Percentiles rank a stretch among this genome's conserved stretches.
Evolutionary conservation across 140 eudicot species (phyloP).

Genomic region (Flaveria floridana): DNA sequence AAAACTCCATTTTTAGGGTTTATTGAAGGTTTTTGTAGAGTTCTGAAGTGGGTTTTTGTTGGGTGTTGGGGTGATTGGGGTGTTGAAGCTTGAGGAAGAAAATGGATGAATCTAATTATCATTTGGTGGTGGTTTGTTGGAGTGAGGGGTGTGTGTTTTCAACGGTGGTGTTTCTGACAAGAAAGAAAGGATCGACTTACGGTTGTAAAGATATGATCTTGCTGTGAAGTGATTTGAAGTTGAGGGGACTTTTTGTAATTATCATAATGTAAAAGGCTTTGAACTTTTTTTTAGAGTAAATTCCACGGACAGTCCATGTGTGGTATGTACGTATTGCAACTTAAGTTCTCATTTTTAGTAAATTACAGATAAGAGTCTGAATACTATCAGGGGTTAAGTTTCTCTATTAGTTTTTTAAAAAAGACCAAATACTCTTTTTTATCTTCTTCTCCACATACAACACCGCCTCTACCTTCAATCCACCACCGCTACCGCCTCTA

Average conservation of each 20-base stretch:
- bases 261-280: not conserved
- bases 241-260: conserved; percentile 8
- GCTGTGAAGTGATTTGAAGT: conserved; percentile 5
- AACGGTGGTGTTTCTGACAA: conserved; percentile 7
- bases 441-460: too few species aligned
- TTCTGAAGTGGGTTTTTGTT: conserved; percentile 25
- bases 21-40: conserved; percentile 32
- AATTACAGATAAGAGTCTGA: too few species aligned
- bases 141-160: conserved; percentile 14
- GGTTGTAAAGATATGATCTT: conserved; percentile 10
- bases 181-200: not conserved
- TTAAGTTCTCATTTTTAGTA: too few species aligned
- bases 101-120: conserved; percentile 34
- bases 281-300: too few species aligned
- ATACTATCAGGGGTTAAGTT: too few species aligned
- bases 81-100: conserved; percentile 35
- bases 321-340: too few species aligned
- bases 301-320: too few species aligned
- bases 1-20: conserved; percentile 33
- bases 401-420: too few species aligned
- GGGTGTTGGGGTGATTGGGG: conserved; percentile 24
- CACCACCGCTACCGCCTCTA: too few species aligned
- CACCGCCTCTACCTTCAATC: too few species aligned
- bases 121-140: conserved; percentile 29
- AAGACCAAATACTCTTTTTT: too few species aligned